phyloP scores from a whole-genome alignment of 1,284 basidiomycete genomes.

The Cryptococcus floricola region DNA sequence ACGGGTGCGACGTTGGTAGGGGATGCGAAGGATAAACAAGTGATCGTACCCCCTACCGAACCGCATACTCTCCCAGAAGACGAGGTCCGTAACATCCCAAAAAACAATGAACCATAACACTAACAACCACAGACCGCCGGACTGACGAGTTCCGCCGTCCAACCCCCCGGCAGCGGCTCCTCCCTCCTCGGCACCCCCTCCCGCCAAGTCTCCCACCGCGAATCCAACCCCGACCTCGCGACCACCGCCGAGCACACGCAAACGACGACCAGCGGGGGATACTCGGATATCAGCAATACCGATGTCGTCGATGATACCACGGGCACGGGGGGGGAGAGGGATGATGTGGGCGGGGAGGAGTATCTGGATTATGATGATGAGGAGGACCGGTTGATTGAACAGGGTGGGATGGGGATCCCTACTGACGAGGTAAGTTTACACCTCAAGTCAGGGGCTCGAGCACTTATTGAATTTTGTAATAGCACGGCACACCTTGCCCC shows the following conservation, averaged over 20 bases:
- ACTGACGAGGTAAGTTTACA: slow-evolving; percentile 61
- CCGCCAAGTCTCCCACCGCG: slow-evolving; percentile 24
- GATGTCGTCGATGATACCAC: slow-evolving; percentile 47
- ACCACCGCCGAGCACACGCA: slow-evolving; percentile 20
- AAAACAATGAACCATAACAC: too few relatives aligned
- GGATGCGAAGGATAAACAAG: slow-evolving; percentile 13
- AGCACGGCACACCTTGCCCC: slow-evolving; percentile 81
- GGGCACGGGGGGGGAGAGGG: slow-evolving; percentile 53
- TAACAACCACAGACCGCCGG: slow-evolving; percentile 58
- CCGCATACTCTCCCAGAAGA: slow-evolving; percentile 37
- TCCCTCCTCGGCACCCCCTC: slow-evolving; percentile 32
- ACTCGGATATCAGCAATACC: slow-evolving; percentile 30
- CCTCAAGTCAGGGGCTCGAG: neutral
- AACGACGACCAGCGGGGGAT: slow-evolving; percentile 35
- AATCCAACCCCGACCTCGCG: slow-evolving; percentile 20
- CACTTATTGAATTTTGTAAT: slow-evolving; percentile 12
- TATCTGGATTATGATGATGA: slow-evolving; percentile 61
- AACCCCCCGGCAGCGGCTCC: slow-evolving; percentile 63
- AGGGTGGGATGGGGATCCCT: slow-evolving; percentile 78
- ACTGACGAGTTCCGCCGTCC: slow-evolving; percentile 64
- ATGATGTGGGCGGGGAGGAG: slow-evolving; percentile 52
- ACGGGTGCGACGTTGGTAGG: slow-evolving; percentile 6
- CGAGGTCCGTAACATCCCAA: too few relatives aligned
- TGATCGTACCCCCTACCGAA: slow-evolving; percentile 32
- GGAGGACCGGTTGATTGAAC: slow-evolving; percentile 71